Conservation (phyloP, 176 grass and related monocot species). For the Cenchrus purpureus region DNA sequence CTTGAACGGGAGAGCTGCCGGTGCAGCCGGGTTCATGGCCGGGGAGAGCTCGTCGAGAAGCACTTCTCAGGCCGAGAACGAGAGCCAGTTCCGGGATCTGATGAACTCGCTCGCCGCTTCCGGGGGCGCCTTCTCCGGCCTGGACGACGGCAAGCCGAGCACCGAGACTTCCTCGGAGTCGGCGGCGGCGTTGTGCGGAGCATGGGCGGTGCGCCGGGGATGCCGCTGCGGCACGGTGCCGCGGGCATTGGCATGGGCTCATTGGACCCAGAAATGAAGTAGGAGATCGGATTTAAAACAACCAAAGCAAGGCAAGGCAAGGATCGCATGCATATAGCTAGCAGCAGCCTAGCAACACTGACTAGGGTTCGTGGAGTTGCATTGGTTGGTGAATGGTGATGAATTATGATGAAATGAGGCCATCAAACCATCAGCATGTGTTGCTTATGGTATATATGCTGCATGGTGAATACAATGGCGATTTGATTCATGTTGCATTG, state of each 20-base stretch:
- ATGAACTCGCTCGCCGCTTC: slow-evolving; percentile 61
- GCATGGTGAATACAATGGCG: not conserved
- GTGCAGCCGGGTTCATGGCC: slow-evolving; percentile 18
- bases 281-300: not conserved
- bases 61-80: slow-evolving; percentile 48
- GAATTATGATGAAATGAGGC: not conserved
- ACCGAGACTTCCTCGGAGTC: slow-evolving; percentile 88
- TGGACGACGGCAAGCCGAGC: slow-evolving; percentile 59
- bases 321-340: not conserved
- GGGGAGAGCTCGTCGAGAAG: slow-evolving; percentile 35
- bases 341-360: not conserved
- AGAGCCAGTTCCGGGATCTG: slow-evolving; percentile 74
- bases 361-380: slow-evolving; percentile 6
- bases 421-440: not conserved
- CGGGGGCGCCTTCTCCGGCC: slow-evolving; percentile 33
- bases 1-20: slow-evolving; percentile 38
- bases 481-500: not conserved
- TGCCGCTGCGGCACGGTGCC: slow-evolving; percentile 35
- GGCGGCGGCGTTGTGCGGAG: slow-evolving; percentile 60
- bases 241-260: slow-evolving; percentile 54
- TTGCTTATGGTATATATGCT: not conserved
- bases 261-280: slow-evolving; percentile 73
- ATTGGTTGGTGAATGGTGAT: not conserved
- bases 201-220: slow-evolving; percentile 37
- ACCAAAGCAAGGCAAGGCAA: not conserved